These are phyloP conservation scores for Hyparrhenia diplandra DNA, from an alignment of 176 grass and related monocot genomes.

Conservation along the genomic window DNA sequence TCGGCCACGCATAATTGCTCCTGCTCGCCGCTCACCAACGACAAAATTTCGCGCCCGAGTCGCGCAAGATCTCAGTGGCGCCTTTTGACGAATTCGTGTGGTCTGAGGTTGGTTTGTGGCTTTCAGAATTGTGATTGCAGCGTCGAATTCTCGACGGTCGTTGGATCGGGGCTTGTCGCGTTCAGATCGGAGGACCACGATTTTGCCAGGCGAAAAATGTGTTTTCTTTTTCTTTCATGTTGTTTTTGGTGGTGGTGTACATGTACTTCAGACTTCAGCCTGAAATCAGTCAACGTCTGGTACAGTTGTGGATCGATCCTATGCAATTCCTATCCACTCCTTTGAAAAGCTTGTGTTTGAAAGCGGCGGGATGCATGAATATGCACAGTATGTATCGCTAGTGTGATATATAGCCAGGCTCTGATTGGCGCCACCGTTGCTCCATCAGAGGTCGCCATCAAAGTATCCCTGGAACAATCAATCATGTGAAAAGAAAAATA, in stretches of 20 bases:
- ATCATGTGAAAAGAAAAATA: not conserved
- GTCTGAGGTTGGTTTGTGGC: not conserved
- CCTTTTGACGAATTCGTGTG: not conserved
- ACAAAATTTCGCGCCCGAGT: not conserved
- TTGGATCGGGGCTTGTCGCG: not conserved
- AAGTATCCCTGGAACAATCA: not conserved
- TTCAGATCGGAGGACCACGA: not conserved
- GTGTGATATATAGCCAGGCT: not conserved
- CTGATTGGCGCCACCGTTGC: not conserved
- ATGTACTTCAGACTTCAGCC: no score
- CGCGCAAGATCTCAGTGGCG: conserved; percentile 21
- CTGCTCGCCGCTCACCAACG: not conserved
- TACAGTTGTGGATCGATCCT: not conserved
- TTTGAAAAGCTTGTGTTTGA: not conserved
- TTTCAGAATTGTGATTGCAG: not conserved
- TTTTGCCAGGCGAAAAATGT: conserved; percentile 3
- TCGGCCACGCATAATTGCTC: not conserved
- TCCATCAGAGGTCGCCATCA: not conserved
- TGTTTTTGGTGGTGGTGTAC: not conserved
- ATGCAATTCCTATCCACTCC: not conserved
- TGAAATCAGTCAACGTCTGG: not conserved
- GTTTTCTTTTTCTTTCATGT: no score
- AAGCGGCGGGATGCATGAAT: not conserved
- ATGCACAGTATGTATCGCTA: not conserved
- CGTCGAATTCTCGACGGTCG: not conserved